phyloP scores from a whole-genome alignment of 1,284 basidiomycete species.

The Sphagnurus paluster region DNA sequence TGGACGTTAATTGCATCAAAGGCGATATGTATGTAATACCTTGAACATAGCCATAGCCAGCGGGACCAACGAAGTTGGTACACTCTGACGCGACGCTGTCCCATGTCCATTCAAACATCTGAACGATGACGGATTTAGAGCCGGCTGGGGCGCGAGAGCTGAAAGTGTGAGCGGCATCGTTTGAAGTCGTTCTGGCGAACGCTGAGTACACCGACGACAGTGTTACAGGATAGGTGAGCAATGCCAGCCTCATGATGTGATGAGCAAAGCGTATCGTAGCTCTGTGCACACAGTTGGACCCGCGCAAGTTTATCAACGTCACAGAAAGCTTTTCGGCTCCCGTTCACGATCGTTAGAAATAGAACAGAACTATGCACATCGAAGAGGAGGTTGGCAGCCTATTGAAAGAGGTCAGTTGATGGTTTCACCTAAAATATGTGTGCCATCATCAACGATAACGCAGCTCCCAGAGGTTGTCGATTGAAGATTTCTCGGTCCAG shows the following conservation, averaged over 20 bases:
- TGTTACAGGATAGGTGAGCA: conserved; percentile 1
- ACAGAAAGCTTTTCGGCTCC: neutral
- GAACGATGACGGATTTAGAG: conserved; percentile 48
- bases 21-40: conserved; percentile 32
- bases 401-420: conserved; percentile 14
- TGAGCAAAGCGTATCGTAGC: too few species aligned
- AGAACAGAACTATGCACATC: conserved; percentile 2
- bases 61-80: conserved; percentile 62
- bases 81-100: conserved; percentile 64
- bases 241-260: conserved; percentile 9
- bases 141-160: conserved; percentile 31
- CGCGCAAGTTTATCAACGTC: neutral
- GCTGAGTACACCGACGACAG: conserved; percentile 5
- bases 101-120: conserved; percentile 62
- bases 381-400: neutral
- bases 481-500: neutral
- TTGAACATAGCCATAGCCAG: conserved; percentile 70
- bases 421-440: neutral
- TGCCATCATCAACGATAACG: neutral
- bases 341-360: conserved; percentile 8
- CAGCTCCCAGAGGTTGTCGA: neutral
- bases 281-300: neutral
- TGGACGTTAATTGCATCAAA: neutral
- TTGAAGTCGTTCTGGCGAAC: conserved; percentile 4
- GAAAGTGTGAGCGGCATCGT: conserved; percentile 8